These are phyloP conservation scores for Podaxis pistillaris DNA, from an alignment of 768 basidiomycete species.

Conservation along the genomic window DNA sequence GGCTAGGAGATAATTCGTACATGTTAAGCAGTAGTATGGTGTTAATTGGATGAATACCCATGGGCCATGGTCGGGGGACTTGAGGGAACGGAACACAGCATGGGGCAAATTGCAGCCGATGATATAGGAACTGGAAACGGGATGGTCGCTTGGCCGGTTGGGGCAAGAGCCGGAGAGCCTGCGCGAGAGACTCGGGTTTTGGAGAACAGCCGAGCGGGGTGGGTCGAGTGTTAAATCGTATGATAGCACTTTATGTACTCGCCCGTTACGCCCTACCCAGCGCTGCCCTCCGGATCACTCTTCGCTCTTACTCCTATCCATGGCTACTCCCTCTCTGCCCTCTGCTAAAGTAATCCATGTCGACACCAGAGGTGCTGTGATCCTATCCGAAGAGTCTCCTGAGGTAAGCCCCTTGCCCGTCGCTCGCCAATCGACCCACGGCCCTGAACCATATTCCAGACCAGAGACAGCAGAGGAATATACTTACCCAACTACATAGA, in stretches of 20 bases:
- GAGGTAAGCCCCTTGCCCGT: conserved; percentile 54
- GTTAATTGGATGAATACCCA: neutral
- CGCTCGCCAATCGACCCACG: conserved; percentile 14
- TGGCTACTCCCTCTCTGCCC: conserved; percentile 67
- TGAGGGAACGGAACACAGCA: neutral
- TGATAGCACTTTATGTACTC: conserved; percentile 13
- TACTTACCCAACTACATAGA: conserved; percentile 98
- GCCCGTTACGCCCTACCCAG: conserved; percentile 1
- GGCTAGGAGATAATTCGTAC: conserved; percentile 36
- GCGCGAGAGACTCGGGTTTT: conserved; percentile 3
- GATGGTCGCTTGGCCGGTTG: conserved; percentile 4
- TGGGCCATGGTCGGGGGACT: too few species aligned
- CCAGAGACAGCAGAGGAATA: conserved; percentile 92
- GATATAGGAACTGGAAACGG: conserved; percentile 4
- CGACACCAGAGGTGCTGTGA: conserved; percentile 91
- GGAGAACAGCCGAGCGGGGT: conserved; percentile 14
- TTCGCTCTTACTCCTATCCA: conserved; percentile 21
- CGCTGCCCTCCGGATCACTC: conserved; percentile 9
- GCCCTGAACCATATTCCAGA: conserved; percentile 41
- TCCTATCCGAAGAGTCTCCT: conserved; percentile 90
- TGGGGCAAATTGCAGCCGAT: conserved; percentile 6
- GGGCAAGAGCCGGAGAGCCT: conserved; percentile 1
- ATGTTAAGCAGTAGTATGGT: neutral
- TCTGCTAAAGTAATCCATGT: conserved; percentile 88
- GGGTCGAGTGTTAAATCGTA: conserved; percentile 2